Conservation (phyloP, 257 asterid genomes). For the Plantago elongata region DNA sequence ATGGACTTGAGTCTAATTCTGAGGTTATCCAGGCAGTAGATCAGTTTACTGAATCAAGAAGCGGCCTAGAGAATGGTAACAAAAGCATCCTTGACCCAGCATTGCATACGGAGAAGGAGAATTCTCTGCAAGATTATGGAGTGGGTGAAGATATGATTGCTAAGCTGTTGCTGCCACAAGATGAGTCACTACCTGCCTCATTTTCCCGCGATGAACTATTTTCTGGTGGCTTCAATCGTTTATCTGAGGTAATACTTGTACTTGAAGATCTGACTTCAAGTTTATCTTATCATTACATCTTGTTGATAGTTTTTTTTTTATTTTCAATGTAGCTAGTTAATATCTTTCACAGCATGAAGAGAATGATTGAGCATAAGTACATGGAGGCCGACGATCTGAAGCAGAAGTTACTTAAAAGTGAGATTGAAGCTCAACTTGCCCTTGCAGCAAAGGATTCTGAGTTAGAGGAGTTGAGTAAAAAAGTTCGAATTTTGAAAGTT, state of each 20-base stretch:
- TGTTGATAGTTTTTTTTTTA: background rate
- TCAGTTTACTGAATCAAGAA: too few species aligned
- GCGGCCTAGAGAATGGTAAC: too few species aligned
- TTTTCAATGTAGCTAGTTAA: background rate
- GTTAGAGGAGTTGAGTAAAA: slow-evolving; percentile 12
- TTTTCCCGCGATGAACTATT: slow-evolving; percentile 1
- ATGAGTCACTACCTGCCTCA: slow-evolving; percentile 1
- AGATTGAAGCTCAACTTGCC: slow-evolving; percentile 14
- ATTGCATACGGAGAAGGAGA: too few species aligned
- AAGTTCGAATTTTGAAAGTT: background rate
- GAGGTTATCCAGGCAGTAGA: too few species aligned
- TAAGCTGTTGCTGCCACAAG: too few species aligned
- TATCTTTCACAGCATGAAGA: slow-evolving; percentile 3
- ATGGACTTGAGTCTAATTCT: too few species aligned
- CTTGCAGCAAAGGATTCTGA: slow-evolving; percentile 10
- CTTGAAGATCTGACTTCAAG: background rate
- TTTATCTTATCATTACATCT: background rate
- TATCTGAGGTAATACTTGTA: slow-evolving; percentile 1
- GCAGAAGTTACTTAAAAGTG: slow-evolving; percentile 14
- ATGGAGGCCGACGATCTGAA: slow-evolving; percentile 5
- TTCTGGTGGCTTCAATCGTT: slow-evolving; percentile 5
- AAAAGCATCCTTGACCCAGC: too few species aligned
- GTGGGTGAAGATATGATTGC: too few species aligned
- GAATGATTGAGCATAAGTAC: slow-evolving; percentile 6
- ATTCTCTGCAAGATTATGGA: too few species aligned